Base-by-base conservation (phyloP, 805 yeast species). In the Metschnikowia baotianmanensis region DNA sequence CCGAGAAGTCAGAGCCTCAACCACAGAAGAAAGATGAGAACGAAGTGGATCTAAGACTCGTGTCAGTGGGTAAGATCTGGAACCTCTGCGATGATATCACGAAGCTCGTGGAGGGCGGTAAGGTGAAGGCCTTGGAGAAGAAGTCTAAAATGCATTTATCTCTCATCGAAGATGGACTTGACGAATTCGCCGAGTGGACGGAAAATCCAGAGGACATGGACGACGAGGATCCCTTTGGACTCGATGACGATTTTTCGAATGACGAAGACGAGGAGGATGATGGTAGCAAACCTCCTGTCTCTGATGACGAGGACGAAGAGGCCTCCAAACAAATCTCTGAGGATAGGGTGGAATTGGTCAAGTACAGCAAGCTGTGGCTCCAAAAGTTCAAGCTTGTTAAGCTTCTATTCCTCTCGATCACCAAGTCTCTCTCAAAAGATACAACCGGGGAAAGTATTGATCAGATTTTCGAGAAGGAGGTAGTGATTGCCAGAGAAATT, bases 21-120 rank as follows among this genome's bases (percentile, higher is more conserved):
- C 23, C 9, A 9, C n/a, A 17, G n/a, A 40, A 33, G 16, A 38
- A 15, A 2, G 16, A 4, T 7, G 33, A 28, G 3, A 29, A 55
- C 8, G 55, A 52, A 3, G 57, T 63, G 3, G 50, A 50, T 27
- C 29, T 37, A 17, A 68, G 90, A 51, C 62, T 86, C 22, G 61
- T 78, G 1, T 67, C 78, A 0, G 76, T 85, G 16, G 93, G 89
- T 12, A 74, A 75, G 54, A 67, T 86, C 4, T 86, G 95, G 95
- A 71, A 78, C n/a, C 58, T 66, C 24, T 82, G 89, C 56, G 85
- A 80, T 41, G 51, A 55, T 0, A 37, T 84, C 7, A 58, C 61
- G 9, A 57, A 61, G 7, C 54, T 76, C 15, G 51, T 76, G 5
- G 62, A 65, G 16, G 61, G 57, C 18, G 88, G 88, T 0, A 73